Evolutionary conservation across 2,329 filamentous ascomycete genomes (phyloP), one percentile per base, ranked within the genome.

Genomic region (Rutstroemia sp.): DNA sequence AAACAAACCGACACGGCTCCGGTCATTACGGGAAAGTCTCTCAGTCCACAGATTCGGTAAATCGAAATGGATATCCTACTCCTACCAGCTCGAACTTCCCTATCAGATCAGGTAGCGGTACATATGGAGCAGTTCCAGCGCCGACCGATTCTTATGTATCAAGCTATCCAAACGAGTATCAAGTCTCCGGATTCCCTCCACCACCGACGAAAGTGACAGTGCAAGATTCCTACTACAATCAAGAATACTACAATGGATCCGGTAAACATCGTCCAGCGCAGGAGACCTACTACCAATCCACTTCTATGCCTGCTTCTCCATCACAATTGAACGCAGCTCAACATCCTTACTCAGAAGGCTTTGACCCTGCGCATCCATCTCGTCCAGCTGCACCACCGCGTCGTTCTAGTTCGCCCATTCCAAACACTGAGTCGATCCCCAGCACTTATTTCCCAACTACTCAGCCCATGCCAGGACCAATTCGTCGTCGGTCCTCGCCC

Each of bases 261-360:
- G 42, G 42, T 23, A 45, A 45, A 16, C 27, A 12, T 44, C 58
- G 34, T 39, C 41, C 58, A 34, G 58, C 58, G 38, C 59, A 61
- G 50, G 59, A 61, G 12, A 58, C 55, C 10, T 61, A 61, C n/a
- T 61, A 45, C 46, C 42, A 59, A 45, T 48, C 51, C 42, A 38
- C 45, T 23, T 58, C 56, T 7, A 42, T 45, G 6, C 58, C 60
- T 2, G 37, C 34, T 2, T 56, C 58, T 7, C 56, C 56, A 18
- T 52, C 48, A 16, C 34, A 57, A 5, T 19, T 51, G 4, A 9
- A 23, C 5, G 1, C 39, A 16, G 14, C 2, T 34, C 45, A 49
- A 27, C 25, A 34, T 23, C 37, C 45, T 1, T 54, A 54, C 27
- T 10, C 42, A 2, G 49, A 51, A 45, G 10, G 21, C 4, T 45